Conservation (phyloP, 148 eudicot genomes). For the Rhododendron molle region DNA sequence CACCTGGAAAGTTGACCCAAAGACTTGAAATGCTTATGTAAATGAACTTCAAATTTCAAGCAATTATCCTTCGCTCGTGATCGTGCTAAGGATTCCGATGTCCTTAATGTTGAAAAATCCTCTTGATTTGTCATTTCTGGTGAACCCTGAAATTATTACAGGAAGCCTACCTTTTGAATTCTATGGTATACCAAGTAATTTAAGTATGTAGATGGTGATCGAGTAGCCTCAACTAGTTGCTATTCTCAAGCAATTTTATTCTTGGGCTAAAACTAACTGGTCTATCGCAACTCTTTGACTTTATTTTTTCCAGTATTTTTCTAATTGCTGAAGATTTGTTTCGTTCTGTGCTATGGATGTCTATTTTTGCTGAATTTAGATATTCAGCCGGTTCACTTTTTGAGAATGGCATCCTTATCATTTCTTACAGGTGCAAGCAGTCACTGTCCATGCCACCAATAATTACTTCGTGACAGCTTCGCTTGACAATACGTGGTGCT, state of each 20-base stretch:
- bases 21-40: not conserved
- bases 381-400: not conserved
- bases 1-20: not conserved
- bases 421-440: constrained; percentile 80
- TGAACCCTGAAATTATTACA: not conserved
- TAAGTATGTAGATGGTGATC: not conserved
- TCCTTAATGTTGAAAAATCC: not conserved
- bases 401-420: not conserved
- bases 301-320: not conserved
- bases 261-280: not conserved
- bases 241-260: not conserved
- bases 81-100: not conserved
- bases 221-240: not conserved
- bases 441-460: constrained; percentile 84
- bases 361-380: not conserved
- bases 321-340: not conserved
- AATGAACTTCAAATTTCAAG: not conserved
- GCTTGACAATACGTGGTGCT: constrained; percentile 93
- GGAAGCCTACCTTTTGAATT: not conserved
- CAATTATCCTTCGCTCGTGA: not conserved
- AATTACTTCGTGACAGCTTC: constrained; percentile 88
- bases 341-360: not conserved
- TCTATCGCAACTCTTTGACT: not conserved
- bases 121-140: not conserved
- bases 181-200: not conserved